Percentiles rank a stretch among this genome's conserved stretches.
phyloP scores from a whole-genome alignment of 75 land plant species.

The Adiantum capillusveneris region DNA sequence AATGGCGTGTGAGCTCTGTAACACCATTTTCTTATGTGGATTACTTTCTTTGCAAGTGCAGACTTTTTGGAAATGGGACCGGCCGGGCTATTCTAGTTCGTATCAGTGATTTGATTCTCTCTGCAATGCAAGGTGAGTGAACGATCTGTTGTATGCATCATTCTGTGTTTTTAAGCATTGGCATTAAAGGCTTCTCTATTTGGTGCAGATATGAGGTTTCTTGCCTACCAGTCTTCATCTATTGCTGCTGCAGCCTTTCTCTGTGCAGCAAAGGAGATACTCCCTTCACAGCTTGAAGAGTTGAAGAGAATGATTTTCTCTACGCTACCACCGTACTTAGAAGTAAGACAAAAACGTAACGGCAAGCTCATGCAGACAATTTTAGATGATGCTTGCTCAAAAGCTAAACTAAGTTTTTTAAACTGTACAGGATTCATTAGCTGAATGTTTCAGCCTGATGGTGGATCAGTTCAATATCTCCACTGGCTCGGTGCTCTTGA shows the following conservation, averaged over 20 bases:
- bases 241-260: conserved; percentile 53
- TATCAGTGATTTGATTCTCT: too few species aligned
- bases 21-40: conserved; percentile 72
- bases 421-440: conserved; percentile 12
- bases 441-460: conserved; percentile 9
- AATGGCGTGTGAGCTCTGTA: conserved; percentile 65
- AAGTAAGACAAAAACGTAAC: too few species aligned
- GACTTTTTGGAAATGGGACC: too few species aligned
- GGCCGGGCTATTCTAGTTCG: too few species aligned
- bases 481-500: background rate
- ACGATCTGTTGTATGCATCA: too few species aligned
- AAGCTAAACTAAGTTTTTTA: too few species aligned
- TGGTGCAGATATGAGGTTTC: conserved; percentile 42
- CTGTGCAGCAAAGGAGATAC: conserved; percentile 41
- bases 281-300: conserved; percentile 26
- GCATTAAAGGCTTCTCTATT: too few species aligned
- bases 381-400: too few species aligned
- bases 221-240: conserved; percentile 39
- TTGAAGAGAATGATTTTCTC: conserved; percentile 5
- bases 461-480: conserved; percentile 2
- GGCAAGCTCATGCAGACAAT: too few species aligned
- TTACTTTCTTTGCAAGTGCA: conserved; percentile 7
- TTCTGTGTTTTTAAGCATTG: too few species aligned
- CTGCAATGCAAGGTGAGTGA: too few species aligned
- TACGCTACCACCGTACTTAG: conserved; percentile 5